Base-by-base conservation (phyloP, 768 basidiomycete species). In the Exsudoporus frostii region DNA sequence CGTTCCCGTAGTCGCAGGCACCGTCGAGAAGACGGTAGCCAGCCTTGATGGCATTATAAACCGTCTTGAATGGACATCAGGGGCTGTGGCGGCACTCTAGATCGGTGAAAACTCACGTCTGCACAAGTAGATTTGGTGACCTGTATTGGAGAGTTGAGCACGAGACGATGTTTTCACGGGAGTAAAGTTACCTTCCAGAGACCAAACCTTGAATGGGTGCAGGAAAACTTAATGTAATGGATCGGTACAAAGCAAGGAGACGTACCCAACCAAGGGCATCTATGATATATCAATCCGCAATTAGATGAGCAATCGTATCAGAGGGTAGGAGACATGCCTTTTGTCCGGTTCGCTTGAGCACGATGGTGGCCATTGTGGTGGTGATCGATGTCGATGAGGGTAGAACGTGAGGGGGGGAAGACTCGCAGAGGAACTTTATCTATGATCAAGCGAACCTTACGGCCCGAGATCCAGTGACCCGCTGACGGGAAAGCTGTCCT, bases 11-110 rank as follows among this genome's bases (percentile, higher is more conserved):
- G 72, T 91, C 90, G 59, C 83, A 82, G 30, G 91, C 91, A 55
- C 89, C 86, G 51, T 93, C 92, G 50, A 96, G 77, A 50, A 96
- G 86, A 56, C 92, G 84, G 68, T 92, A 93, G 1, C 93, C 92
- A 24, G 78, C 76, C 68, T 91, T 91, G 73, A 94, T 87, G 17
- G 92, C 90, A 52, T 85, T 73, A 76, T 92, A 92, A 46, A 95
- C 91, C 48, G 80, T 83, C 82, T 90, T 62, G 34, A 44, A 39
- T 33, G 13, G 20, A 48, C 5, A 20, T 64, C 36, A 59, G 56
- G 4, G 10, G 43, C n/a, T 27, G 37, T 19, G 29, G 15, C 7
- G 34, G 13, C 15, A 13, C 15, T 37, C 34, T 11, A 38, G 34
- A 38, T 29, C 20, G 22, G 30, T 36, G 29, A 40, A 37, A 51